Evolutionary conservation across 106 monocot species (phyloP).

Genomic region (Hemerocallis citrina): DNA sequence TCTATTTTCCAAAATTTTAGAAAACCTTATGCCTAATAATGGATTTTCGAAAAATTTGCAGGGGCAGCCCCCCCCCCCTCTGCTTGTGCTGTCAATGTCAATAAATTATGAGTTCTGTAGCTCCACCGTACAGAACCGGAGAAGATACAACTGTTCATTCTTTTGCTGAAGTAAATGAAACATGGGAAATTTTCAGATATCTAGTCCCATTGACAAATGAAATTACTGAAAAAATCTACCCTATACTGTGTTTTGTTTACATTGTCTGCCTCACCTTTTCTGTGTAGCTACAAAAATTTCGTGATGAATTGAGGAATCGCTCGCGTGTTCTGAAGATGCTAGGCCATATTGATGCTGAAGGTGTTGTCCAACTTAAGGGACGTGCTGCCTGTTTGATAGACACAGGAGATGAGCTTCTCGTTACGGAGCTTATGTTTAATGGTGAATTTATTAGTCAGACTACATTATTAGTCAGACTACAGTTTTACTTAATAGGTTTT

Average conservation of each 20-base stretch:
- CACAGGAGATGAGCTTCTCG: slow-evolving; percentile 96
- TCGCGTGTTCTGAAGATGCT: slow-evolving; percentile 91
- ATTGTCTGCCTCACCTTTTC: slow-evolving; percentile 3
- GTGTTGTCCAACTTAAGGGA: slow-evolving; percentile 89
- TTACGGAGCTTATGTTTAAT: slow-evolving; percentile 98
- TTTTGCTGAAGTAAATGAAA: background rate
- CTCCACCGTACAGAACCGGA: background rate
- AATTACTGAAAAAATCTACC: background rate
- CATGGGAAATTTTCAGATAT: no score
- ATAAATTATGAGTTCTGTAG: background rate
- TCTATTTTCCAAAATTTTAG: no score
- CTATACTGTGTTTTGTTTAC: background rate
- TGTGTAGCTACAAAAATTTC: slow-evolving; percentile 89
- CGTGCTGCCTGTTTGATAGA: slow-evolving; percentile 99
- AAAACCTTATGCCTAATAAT: no score
- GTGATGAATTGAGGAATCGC: slow-evolving; percentile 93
- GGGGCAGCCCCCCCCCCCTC: no score
- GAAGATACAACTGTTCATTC: background rate
- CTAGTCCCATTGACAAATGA: no score
- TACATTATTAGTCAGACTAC: no score
- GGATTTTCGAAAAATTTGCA: no score
- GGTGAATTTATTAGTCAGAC: slow-evolving; percentile 28
- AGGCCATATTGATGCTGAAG: slow-evolving; percentile 95
- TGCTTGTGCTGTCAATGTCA: background rate
- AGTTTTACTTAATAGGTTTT: slow-evolving; percentile 3